Evolutionary conservation across 2,329 filamentous ascomycete genomes (phyloP), one percentile per base, ranked within the genome.

Genomic region (Hypocrella siamensis): DNA sequence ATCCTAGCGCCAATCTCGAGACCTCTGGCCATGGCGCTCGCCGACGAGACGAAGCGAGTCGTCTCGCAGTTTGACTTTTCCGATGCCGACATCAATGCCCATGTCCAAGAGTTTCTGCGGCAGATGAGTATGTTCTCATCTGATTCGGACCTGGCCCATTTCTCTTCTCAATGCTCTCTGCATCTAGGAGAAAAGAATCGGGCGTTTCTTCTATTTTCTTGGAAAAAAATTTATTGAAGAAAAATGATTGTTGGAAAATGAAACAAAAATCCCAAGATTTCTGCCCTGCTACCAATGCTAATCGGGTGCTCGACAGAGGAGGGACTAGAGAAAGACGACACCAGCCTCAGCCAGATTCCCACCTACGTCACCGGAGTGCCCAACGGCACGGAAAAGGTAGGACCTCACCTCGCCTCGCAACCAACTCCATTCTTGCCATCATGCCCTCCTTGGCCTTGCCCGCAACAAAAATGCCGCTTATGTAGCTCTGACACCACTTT

Each of bases 301-400:
- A 26, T 9, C n/a, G 25, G 10, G 11, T 14, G 22, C 25, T 17
- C 15, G 15, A 21, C 44, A 86, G 81, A 79, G 41, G 81, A 93
- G 63, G 90, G 90, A 18, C 61, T 96, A 42, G 60, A 72, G 37
- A 75, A 77, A 46, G 75, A 86, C 45, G 78, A 77, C 39, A 78
- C 82, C 19, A 85, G 79, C 44, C 60, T 98, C 62, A 88, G 81
- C 60, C 90, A 96, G 61, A 96, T 98, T 48, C 90, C 90, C 6
- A 93, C 86, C 26, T 98, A 93, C 57, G 88, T 98, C 42, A 96
- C 90, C 2, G 79, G 75, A 22, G 86, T 96, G 18, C 90, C 90
- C 50, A 90, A 96, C 68, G 90, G 90, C 46, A 94, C 86, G 4
- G 90, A 98, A 61, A 93, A 94, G 77, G 85, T 39, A 45, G 16